These are phyloP conservation scores for Thecaphora frezii DNA, from an alignment of 1,284 basidiomycete genomes.

Conservation along the genomic window DNA sequence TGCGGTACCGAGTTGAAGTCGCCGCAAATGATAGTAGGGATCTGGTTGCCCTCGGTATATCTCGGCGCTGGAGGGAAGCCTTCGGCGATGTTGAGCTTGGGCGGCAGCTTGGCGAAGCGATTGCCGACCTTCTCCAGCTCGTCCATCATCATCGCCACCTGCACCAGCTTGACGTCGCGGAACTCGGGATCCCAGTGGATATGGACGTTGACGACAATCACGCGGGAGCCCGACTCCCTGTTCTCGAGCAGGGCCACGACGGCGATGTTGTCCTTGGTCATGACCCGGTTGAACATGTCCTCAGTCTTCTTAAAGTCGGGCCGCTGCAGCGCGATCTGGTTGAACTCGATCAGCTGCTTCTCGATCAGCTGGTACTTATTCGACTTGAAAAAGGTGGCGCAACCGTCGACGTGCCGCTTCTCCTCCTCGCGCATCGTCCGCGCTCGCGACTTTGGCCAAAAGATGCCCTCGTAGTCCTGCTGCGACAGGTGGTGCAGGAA, in stretches of 20 bases:
- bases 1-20: slow-evolving; percentile 90
- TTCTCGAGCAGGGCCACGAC: slow-evolving; percentile 86
- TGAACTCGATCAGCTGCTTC: slow-evolving; percentile 92
- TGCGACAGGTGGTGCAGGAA: slow-evolving; percentile 76
- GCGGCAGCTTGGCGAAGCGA: slow-evolving; percentile 81
- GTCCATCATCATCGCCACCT: slow-evolving; percentile 86
- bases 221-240: slow-evolving; percentile 77
- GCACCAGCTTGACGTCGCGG: slow-evolving; percentile 96
- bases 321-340: slow-evolving; percentile 86
- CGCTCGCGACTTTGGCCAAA: slow-evolving; percentile 90
- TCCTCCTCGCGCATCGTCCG: slow-evolving; percentile 90
- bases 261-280: slow-evolving; percentile 93
- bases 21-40: slow-evolving; percentile 86
- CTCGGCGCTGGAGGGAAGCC: slow-evolving; percentile 63
- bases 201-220: slow-evolving; percentile 88
- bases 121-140: slow-evolving; percentile 86
- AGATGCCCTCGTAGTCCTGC: slow-evolving; percentile 86
- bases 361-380: slow-evolving; percentile 86
- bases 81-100: slow-evolving; percentile 63
- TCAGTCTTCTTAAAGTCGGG: slow-evolving; percentile 97
- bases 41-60: slow-evolving; percentile 81
- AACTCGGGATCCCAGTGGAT: slow-evolving; percentile 91
- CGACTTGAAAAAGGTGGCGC: slow-evolving; percentile 92
- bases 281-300: slow-evolving; percentile 98
- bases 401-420: slow-evolving; percentile 86